Base-by-base conservation (phyloP, 768 basidiomycete species). In the Tephrocybe rancida region DNA sequence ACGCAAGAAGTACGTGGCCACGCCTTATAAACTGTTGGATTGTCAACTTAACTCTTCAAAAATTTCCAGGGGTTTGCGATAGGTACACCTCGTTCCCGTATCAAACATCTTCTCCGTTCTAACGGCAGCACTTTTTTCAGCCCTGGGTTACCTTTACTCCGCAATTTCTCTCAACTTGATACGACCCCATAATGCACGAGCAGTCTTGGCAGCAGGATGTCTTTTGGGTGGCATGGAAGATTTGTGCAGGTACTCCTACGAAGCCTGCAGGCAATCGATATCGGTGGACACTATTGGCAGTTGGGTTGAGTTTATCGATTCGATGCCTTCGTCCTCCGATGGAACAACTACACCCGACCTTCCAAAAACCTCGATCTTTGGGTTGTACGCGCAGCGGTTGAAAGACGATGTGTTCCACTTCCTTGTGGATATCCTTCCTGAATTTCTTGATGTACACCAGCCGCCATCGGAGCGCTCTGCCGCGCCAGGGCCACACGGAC, bases 171-270 rank as follows among this genome's bases (percentile, higher is more conserved):
- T 90, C 59, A 81, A 74, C 64, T 70, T 85, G 55, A 79, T 95
- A 60, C 82, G 80, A 62, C 81, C 88, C 46, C 81, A 85, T 64
- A 95, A 95, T 71, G 88, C 92, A 52, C 85, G 92, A 65, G 86
- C 85, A 18, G 88, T 93, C 34, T 84, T 96, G 45, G 90, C 92
- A 42, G 88, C 92, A 41, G 89, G 88, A 13, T 91, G 86, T 70
- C 76, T 93, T 29, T 81, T 95, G 41, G 91, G 90, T 48, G 92
- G 90, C 39, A 89, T 95, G 88, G 85, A 92, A 41, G 90, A 95
- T 30, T 75, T 95, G 30, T 88, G 86, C 70, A 79, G 79, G 58
- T 87, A 87, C 63, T 83, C 93, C 19, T 95, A 94, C 69, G 82
- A 84, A 48, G 74, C 84, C 44, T 92, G 90, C 75, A 81, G 83